These are phyloP conservation scores for Colletotrichum lini DNA, from an alignment of 2,329 filamentous ascomycete species.

Conservation along the genomic window DNA sequence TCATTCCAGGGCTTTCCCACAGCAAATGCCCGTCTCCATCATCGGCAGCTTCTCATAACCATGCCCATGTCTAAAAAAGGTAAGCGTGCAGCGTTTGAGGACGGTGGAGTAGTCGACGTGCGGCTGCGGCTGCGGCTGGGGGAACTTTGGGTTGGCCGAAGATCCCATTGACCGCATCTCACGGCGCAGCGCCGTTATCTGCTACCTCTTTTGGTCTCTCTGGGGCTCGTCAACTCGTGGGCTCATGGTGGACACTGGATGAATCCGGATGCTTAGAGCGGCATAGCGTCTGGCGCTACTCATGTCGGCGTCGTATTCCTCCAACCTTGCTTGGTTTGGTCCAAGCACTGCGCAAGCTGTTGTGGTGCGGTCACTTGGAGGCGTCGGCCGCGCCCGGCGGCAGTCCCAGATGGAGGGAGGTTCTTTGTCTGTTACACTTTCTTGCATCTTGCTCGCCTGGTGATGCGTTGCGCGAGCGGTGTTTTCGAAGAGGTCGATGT, in stretches of 20 bases:
- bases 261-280: neutral
- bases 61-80: conserved; percentile 17
- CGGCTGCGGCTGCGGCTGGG: conserved; percentile 15
- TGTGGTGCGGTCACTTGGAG: neutral
- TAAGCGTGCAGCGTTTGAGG: conserved; percentile 36
- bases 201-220: neutral
- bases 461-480: neutral
- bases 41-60: conserved; percentile 1
- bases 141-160: conserved; percentile 8
- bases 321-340: neutral
- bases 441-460: neutral
- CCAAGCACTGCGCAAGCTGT: conserved; percentile 1
- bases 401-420: neutral
- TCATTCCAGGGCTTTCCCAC: neutral
- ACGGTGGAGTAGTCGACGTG: conserved; percentile 19
- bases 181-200: conserved; percentile 14
- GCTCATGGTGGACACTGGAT: neutral
- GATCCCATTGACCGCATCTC: conserved; percentile 3
- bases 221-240: neutral
- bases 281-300: conserved; percentile 31
- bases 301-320: conserved; percentile 10
- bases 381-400: neutral
- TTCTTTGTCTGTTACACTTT: neutral
- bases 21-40: conserved; percentile 10
- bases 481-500: neutral